phyloP scores from a whole-genome alignment of 371 early-diverging fungal species.

The Encephalitozoon intestinalis region DNA sequence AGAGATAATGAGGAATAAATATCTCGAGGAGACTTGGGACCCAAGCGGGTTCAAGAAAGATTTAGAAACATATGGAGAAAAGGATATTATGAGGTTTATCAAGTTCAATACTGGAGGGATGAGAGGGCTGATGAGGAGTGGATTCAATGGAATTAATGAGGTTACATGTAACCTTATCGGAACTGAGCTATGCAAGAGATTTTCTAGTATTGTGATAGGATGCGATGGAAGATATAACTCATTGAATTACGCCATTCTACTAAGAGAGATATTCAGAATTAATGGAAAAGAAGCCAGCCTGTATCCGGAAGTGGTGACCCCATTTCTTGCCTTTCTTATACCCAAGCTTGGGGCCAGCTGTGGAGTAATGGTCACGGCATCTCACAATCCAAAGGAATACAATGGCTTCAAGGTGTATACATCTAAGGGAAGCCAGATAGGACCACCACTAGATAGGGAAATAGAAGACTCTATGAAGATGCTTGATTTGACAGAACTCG shows the following conservation, averaged over 20 bases:
- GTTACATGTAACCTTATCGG: conserved; percentile 30
- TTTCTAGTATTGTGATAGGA: conserved; percentile 15
- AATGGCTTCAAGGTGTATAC: conserved; percentile 98
- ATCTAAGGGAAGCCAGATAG: conserved; percentile 92
- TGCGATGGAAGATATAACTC: conserved; percentile 7
- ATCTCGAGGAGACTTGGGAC: background rate
- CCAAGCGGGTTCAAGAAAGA: background rate
- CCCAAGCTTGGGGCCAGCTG: background rate
- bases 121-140: conserved; percentile 34
- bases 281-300: background rate
- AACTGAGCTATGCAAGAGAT: background rate
- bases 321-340: background rate
- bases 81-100: background rate
- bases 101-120: conserved; percentile 32
- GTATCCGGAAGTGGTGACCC: background rate
- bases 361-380: conserved; percentile 96
- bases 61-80: background rate
- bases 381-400: conserved; percentile 89
- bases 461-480: background rate
- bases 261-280: background rate
- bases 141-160: conserved; percentile 34
- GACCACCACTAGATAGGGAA: conserved; percentile 75
- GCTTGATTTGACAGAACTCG: background rate
- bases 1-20: background rate
- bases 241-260: background rate